Evolutionary conservation across 2,329 filamentous ascomycete genomes (phyloP).

Genomic region (Myotisia sp.): DNA sequence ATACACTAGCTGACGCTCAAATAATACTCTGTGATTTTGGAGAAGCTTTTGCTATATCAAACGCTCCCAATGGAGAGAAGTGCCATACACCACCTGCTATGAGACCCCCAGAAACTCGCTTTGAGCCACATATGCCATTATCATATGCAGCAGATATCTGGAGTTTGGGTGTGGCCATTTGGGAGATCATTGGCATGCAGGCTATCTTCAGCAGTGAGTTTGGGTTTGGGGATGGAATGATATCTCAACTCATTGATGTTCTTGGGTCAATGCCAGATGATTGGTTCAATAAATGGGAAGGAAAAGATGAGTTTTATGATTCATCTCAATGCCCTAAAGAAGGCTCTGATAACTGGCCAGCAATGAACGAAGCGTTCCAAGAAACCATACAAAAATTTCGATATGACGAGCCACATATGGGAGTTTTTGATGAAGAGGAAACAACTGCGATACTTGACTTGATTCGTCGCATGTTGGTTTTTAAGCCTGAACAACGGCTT

Average conservation of each 20-base stretch:
- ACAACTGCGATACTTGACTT: slow-evolving; percentile 7
- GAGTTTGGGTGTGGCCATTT: slow-evolving; percentile 17
- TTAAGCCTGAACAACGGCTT: slow-evolving; percentile 7
- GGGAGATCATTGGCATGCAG: slow-evolving; percentile 19
- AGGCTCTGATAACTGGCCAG: slow-evolving; percentile 10
- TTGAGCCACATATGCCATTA: slow-evolving; percentile 13
- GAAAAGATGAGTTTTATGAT: slow-evolving; percentile 11
- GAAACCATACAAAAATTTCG: slow-evolving; percentile 11
- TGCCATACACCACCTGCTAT: slow-evolving; percentile 14
- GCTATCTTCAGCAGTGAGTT: slow-evolving; percentile 11
- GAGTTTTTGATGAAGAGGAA: slow-evolving; percentile 10
- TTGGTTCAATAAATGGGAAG: slow-evolving; percentile 15
- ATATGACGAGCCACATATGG: slow-evolving; percentile 7
- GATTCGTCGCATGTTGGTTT: slow-evolving; percentile 9
- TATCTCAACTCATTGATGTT: slow-evolving; percentile 11
- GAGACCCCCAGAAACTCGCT: slow-evolving; percentile 16
- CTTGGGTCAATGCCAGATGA: slow-evolving; percentile 12
- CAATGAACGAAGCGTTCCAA: slow-evolving; percentile 13
- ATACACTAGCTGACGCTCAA: slow-evolving; percentile 15
- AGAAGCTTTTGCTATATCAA: slow-evolving; percentile 18
- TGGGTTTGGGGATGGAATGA: slow-evolving; percentile 6
- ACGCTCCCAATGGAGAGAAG: slow-evolving; percentile 14
- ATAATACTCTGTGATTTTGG: slow-evolving; percentile 22
- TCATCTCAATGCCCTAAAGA: slow-evolving; percentile 9
- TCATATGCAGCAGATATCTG: slow-evolving; percentile 19